Evolutionary conservation across 768 basidiomycete genomes (phyloP), one percentile per base, ranked within the genome.

Genomic region (Leccinum sublutescens): DNA sequence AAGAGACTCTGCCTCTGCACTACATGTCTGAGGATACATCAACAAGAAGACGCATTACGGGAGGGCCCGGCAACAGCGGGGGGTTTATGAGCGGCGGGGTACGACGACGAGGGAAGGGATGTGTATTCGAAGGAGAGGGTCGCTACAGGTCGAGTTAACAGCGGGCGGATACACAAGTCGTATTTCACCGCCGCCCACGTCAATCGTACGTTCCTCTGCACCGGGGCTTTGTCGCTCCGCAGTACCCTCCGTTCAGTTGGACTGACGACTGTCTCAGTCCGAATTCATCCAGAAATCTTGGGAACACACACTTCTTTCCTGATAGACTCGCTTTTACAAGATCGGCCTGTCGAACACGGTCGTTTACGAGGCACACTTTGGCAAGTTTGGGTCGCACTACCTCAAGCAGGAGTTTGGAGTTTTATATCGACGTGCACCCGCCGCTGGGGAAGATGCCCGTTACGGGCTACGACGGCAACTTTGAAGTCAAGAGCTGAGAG

Each of bases 361-460:
- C 74, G 86, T 98, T 59, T 98, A 99, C 74, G 97, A 99, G 79
- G 96, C 97, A 40, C 97, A 99, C 75, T 99, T 98, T 75, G 96
- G 96, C 66, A 98, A 99, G 77, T 98, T 99, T 76, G 97, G 93
- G 53, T 93, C 93, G 53, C 89, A 98, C 75, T 98, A 99, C 75
- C 86, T 99, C 75, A 97, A 97, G 75, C 91, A 95, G 69, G 94
- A 97, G 73, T 98, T 98, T 77, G 27, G 27, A 27, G 27, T 27
- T 27, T 27, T 99, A 98, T 80, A 98, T 98, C 73, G 97, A 99
- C 69, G 97, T 98, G 27, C 97, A 99, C 68, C 97, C 97, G 6
- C 97, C 97, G 0, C 81, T 99, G 45, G 97, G 97, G 3, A 99
- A 99, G 80, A 98, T 99, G 95, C 82, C 98, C 56, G 96, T 99